Percentiles rank a stretch among this genome's conserved stretches.
These are phyloP conservation scores for Grosmannia huntii DNA, from an alignment of 2,329 filamentous ascomycete genomes.

Conservation along the genomic window DNA sequence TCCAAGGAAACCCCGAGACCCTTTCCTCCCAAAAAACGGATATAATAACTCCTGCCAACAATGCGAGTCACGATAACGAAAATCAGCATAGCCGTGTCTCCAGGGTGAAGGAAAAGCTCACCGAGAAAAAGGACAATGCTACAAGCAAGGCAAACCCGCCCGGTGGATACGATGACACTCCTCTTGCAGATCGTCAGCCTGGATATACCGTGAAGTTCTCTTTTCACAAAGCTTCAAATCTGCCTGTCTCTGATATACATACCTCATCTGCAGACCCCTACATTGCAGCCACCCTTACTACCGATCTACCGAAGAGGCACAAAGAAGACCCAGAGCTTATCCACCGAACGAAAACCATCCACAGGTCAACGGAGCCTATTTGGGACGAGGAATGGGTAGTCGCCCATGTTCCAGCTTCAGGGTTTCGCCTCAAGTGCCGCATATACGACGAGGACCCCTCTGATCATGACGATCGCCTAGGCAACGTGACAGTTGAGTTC, in stretches of 20 bases:
- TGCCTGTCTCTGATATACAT: constrained; percentile 71
- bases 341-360: constrained; percentile 64
- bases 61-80: background rate
- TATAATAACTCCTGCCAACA: background rate
- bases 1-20: background rate
- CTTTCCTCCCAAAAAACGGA: background rate
- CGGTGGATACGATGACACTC: constrained; percentile 35
- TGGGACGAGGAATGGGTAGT: constrained; percentile 86
- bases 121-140: constrained; percentile 2
- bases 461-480: constrained; percentile 76
- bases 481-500: constrained; percentile 66
- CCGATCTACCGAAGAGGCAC: constrained; percentile 59
- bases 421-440: constrained; percentile 74
- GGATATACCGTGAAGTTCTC: constrained; percentile 80
- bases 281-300: constrained; percentile 61
- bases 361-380: constrained; percentile 56
- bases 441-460: constrained; percentile 83
- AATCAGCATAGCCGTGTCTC: background rate
- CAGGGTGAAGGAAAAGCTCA: background rate
- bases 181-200: constrained; percentile 58
- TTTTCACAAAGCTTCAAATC: constrained; percentile 67
- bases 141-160: constrained; percentile 7
- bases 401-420: constrained; percentile 68
- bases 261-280: constrained; percentile 75
- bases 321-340: constrained; percentile 71